phyloP scores from a whole-genome alignment of 768 basidiomycete genomes.

The Trametes cubensis region DNA sequence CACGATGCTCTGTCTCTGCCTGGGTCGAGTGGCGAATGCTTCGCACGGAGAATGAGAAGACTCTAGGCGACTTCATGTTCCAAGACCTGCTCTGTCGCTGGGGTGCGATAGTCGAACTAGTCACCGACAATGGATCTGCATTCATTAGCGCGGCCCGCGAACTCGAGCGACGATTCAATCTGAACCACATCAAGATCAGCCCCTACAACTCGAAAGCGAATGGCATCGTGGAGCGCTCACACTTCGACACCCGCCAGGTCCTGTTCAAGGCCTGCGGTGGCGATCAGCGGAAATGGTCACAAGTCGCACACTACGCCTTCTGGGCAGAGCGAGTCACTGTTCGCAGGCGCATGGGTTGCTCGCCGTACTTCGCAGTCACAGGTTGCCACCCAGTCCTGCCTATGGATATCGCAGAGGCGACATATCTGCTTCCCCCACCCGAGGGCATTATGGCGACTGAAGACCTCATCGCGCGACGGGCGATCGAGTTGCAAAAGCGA shows the following conservation, averaged over 20 bases:
- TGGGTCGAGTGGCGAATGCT: constrained; percentile 39
- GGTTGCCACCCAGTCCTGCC: constrained; percentile 28
- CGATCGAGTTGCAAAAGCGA: constrained; percentile 5
- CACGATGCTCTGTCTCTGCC: constrained; percentile 35
- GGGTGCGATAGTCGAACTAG: constrained; percentile 41
- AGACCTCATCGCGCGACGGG: constrained; percentile 6
- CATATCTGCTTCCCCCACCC: constrained; percentile 20
- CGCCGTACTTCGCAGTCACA: constrained; percentile 30
- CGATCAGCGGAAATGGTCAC: constrained; percentile 27
- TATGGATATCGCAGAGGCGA: constrained; percentile 27
- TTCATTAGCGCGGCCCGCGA: constrained; percentile 31
- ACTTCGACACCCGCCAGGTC: constrained; percentile 37
- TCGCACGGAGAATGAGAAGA: constrained; percentile 31
- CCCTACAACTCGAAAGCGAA: constrained; percentile 48
- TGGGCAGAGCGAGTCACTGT: constrained; percentile 43
- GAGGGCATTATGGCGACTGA: constrained; percentile 12
- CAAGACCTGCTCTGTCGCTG: constrained; percentile 41
- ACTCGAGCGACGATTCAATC: constrained; percentile 32
- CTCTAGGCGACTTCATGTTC: constrained; percentile 38
- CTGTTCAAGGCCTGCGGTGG: constrained; percentile 37
- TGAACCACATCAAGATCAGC: constrained; percentile 43
- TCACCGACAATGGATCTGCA: constrained; percentile 45
- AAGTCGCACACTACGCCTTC: constrained; percentile 31
- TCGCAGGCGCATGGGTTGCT: constrained; percentile 34
- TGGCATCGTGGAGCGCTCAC: constrained; percentile 39